Evolutionary conservation across 2,329 filamentous ascomycete genomes (phyloP).

Genomic region (Colletotrichum sp.): DNA sequence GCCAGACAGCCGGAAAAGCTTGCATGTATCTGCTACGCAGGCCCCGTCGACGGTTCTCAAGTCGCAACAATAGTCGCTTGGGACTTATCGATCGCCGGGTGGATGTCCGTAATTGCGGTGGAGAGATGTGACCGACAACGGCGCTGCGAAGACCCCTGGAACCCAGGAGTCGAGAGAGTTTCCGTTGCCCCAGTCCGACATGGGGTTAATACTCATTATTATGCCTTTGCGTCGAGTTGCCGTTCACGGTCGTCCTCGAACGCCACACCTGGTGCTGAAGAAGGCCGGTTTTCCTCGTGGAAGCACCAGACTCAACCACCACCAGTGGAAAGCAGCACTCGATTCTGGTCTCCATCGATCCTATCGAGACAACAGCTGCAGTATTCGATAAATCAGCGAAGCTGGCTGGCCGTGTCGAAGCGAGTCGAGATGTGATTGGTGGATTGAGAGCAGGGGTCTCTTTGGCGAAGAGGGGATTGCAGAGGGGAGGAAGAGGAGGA

Average conservation of each 20-base stretch:
- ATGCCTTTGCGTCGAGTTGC: slow-evolving; percentile 1
- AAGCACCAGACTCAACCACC: not conserved
- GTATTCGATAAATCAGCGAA: not conserved
- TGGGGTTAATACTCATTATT: not conserved
- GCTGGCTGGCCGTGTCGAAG: not conserved
- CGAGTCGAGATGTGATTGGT: not conserved
- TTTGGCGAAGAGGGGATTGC: not conserved
- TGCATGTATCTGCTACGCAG: slow-evolving; percentile 4
- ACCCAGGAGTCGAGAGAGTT: not conserved
- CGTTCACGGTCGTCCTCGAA: not conserved
- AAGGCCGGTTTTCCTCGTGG: not conserved
- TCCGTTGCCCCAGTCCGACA: not conserved
- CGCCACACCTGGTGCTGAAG: not conserved
- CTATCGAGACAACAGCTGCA: not conserved
- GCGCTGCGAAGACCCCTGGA: slow-evolving; percentile 3
- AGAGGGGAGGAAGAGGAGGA: not conserved
- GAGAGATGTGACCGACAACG: slow-evolving; percentile 6
- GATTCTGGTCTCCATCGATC: not conserved
- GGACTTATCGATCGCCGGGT: slow-evolving; percentile 8
- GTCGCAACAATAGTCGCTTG: slow-evolving; percentile 5
- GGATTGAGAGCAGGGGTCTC: not conserved
- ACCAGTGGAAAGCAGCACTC: not conserved
- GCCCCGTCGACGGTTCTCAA: not conserved
- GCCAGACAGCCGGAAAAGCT: not conserved
- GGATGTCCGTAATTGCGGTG: slow-evolving; percentile 11